A percentile compares a stretch with the other conserved stretches of the same genome.
Evolutionary conservation across 768 basidiomycete species (phyloP).

Genomic region (Polyporus arcularius): DNA sequence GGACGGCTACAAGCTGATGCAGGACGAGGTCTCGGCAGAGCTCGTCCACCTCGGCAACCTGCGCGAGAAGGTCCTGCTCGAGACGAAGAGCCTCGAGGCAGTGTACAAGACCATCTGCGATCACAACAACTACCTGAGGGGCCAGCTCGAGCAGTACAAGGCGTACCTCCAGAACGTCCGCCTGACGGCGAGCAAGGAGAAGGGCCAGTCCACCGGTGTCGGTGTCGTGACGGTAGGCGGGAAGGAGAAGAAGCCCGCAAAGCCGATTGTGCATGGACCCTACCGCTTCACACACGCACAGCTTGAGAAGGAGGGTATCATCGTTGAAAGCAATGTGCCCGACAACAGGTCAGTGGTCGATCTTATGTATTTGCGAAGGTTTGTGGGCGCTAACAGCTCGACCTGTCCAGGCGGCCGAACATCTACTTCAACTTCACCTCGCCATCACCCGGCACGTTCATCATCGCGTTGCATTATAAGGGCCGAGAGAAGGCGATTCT

Average conservation of each 20-base stretch:
- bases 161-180: slow-evolving; percentile 98
- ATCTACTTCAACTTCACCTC: slow-evolving; percentile 99
- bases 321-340: slow-evolving; percentile 98
- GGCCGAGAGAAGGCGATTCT: slow-evolving; percentile 98
- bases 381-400: slow-evolving; percentile 11
- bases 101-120: slow-evolving; percentile 99
- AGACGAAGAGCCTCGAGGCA: slow-evolving; percentile 90
- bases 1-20: slow-evolving; percentile 93
- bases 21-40: slow-evolving; percentile 95
- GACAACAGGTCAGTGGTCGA: slow-evolving; percentile 78
- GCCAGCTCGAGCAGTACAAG: slow-evolving; percentile 99
- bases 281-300: slow-evolving; percentile 98
- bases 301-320: slow-evolving; percentile 98
- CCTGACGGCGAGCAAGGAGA: slow-evolving; percentile 84
- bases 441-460: slow-evolving; percentile 96
- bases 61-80: slow-evolving; percentile 90
- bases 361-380: background rate
- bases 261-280: slow-evolving; percentile 87
- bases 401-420: slow-evolving; percentile 75
- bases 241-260: slow-evolving; percentile 92
- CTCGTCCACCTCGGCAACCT: slow-evolving; percentile 95
- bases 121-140: slow-evolving; percentile 96
- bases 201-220: slow-evolving; percentile 83
- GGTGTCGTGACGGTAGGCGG: slow-evolving; percentile 96
- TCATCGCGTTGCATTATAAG: slow-evolving; percentile 98